These are phyloP conservation scores for Didymellaceae sp. DNA, from an alignment of 2,329 filamentous ascomycete genomes.

Conservation along the genomic window DNA sequence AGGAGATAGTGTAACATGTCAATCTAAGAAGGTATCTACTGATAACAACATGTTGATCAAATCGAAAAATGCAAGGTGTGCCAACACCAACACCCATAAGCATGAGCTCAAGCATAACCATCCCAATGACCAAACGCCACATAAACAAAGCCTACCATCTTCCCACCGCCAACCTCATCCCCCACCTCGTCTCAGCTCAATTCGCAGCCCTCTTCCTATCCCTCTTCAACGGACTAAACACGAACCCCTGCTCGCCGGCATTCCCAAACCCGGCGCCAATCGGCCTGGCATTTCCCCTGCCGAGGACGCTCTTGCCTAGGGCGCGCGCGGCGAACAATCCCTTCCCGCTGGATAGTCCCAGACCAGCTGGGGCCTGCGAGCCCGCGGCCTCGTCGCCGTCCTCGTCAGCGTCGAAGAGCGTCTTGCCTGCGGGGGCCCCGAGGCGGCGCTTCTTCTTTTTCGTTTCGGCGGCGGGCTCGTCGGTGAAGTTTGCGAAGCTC, in stretches of 20 bases:
- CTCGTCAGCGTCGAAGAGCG: conserved; percentile 65
- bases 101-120: too few relatives aligned
- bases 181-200: too few relatives aligned
- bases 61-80: too few relatives aligned
- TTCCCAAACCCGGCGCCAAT: conserved; percentile 46
- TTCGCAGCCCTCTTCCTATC: too few relatives aligned
- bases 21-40: too few relatives aligned
- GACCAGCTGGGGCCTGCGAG: conserved; percentile 38
- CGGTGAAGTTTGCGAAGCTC: conserved; percentile 52
- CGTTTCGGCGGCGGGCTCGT: conserved; percentile 48
- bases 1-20: too few relatives aligned
- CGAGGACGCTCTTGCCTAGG: conserved; percentile 43
- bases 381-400: conserved; percentile 42
- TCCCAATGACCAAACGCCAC: too few relatives aligned
- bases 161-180: too few relatives aligned
- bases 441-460: conserved; percentile 72
- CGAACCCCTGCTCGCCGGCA: conserved; percentile 48
- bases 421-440: conserved; percentile 65
- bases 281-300: conserved; percentile 34
- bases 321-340: conserved; percentile 48
- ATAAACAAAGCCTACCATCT: too few relatives aligned
- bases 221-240: conserved; percentile 51
- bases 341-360: conserved; percentile 30
- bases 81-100: too few relatives aligned
- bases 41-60: too few relatives aligned